Evolutionary conservation across 1,284 basidiomycete species (phyloP).

Genomic region (Sphaerobolus stellatus): DNA sequence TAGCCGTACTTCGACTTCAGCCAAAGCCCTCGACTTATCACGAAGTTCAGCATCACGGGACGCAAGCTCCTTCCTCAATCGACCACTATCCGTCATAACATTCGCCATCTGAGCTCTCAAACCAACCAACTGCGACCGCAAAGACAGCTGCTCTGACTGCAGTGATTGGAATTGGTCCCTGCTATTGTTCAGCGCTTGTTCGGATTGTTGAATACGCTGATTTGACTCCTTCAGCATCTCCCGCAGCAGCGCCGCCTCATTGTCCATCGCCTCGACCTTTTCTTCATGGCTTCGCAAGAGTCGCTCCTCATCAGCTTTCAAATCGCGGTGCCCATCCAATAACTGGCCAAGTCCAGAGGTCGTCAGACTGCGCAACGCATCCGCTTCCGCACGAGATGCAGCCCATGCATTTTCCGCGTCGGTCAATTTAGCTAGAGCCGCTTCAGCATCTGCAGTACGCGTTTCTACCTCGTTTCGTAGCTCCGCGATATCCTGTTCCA

Average conservation of each 20-base stretch:
- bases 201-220: conserved; percentile 67
- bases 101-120: conserved; percentile 76
- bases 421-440: conserved; percentile 58
- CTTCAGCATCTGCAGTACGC: conserved; percentile 69
- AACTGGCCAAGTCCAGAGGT: conserved; percentile 83
- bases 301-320: conserved; percentile 78
- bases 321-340: conserved; percentile 78
- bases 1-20: conserved; percentile 76
- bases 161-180: conserved; percentile 63
- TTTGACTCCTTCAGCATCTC: conserved; percentile 78
- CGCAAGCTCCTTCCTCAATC: conserved; percentile 66
- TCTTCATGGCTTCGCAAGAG: conserved; percentile 72
- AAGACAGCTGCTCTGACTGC: conserved; percentile 66
- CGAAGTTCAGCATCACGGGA: conserved; percentile 69
- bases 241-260: conserved; percentile 70
- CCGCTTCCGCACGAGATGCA: conserved; percentile 87
- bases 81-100: conserved; percentile 70
- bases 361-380: conserved; percentile 79
- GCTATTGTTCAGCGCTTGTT: conserved; percentile 70
- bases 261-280: conserved; percentile 77
- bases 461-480: conserved; percentile 77
- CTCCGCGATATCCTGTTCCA: conserved; percentile 77
- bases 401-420: conserved; percentile 87
- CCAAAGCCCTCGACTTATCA: conserved; percentile 66
- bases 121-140: conserved; percentile 78